A percentile compares a stretch with the other conserved stretches of the same genome.
These are phyloP conservation scores for Aspergillus olivimuriae DNA, from an alignment of 495 filamentous ascomycete genomes.

Conservation along the genomic window DNA sequence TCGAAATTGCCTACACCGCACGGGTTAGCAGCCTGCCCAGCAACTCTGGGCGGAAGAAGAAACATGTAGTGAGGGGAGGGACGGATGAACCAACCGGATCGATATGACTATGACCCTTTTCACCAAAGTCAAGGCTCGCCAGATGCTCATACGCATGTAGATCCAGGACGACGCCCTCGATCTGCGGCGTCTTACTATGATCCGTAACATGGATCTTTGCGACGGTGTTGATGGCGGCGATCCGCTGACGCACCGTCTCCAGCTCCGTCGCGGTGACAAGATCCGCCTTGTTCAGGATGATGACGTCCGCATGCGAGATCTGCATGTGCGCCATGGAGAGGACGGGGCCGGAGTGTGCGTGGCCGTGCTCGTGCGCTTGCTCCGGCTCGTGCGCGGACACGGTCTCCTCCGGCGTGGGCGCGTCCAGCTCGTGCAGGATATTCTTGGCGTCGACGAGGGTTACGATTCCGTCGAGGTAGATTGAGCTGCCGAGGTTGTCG, in stretches of 20 bases:
- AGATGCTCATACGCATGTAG: slow-evolving; percentile 89
- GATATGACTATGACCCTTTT: slow-evolving; percentile 70
- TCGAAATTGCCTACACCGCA: slow-evolving; percentile 97
- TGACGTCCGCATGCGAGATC: slow-evolving; percentile 93
- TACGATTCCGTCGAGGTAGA: slow-evolving; percentile 95
- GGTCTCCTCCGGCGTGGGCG: slow-evolving; percentile 54
- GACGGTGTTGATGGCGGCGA: slow-evolving; percentile 80
- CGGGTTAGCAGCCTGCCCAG: no score
- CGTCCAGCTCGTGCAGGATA: slow-evolving; percentile 71
- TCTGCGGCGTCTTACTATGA: slow-evolving; percentile 68
- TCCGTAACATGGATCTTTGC: slow-evolving; percentile 79
- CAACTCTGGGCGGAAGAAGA: no score
- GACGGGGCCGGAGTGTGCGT: slow-evolving; percentile 50
- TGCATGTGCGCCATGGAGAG: slow-evolving; percentile 92
- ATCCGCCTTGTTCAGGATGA: slow-evolving; percentile 93
- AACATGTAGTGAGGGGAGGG: no score
- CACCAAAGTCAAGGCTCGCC: slow-evolving; percentile 55
- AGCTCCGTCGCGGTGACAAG: slow-evolving; percentile 68
- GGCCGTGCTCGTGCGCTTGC: slow-evolving; percentile 44
- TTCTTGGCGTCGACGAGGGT: slow-evolving; percentile 96
- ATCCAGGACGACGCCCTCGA: slow-evolving; percentile 82
- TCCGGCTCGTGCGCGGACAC: slow-evolving; percentile 29
- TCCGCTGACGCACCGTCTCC: slow-evolving; percentile 53
- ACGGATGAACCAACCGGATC: slow-evolving; percentile 74
- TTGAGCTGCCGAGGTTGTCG: slow-evolving; percentile 84